Conservation (phyloP, 352 stramenopile genomes). For the Globisporangium nodosum region DNA sequence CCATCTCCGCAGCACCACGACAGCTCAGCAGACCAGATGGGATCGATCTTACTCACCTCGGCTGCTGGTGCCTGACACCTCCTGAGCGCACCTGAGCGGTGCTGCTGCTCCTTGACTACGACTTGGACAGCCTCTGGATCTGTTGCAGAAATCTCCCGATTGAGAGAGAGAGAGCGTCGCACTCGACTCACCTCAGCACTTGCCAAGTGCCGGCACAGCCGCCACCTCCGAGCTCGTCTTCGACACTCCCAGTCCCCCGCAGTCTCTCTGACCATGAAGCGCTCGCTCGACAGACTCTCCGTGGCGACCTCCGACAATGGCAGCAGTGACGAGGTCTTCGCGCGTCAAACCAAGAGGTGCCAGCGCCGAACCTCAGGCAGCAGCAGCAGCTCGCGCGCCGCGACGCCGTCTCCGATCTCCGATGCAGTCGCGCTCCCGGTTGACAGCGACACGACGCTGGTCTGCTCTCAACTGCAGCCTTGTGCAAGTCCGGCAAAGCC, state of each 20-base stretch:
- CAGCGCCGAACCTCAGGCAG: conserved; percentile 3
- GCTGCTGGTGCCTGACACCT: not conserved
- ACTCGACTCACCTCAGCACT: conserved; percentile 2
- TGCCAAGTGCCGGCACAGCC: conserved; percentile 3
- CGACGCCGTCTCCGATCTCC: conserved; percentile 1
- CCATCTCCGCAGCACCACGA: too few relatives aligned
- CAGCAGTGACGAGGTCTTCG: conserved; percentile 10
- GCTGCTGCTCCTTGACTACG: not conserved
- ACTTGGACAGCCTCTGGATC: conserved; percentile 1
- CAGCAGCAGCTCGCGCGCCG: conserved; percentile 5
- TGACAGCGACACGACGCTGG: not conserved
- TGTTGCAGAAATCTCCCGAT: conserved; percentile 9
- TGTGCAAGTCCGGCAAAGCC: not conserved
- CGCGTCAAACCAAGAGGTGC: conserved; percentile 12
- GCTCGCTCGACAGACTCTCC: conserved; percentile 35
- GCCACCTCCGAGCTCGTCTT: not conserved
- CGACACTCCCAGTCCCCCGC: not conserved
- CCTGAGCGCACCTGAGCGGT: not conserved
- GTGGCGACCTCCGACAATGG: conserved; percentile 1
- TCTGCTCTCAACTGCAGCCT: not conserved
- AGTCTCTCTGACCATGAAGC: conserved; percentile 27
- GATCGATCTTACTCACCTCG: not conserved
- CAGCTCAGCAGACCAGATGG: not conserved
- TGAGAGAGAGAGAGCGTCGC: not conserved
- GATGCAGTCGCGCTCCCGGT: not conserved